Conservation (phyloP, 257 asterid genomes). For the Gynochthodes officinalis region DNA sequence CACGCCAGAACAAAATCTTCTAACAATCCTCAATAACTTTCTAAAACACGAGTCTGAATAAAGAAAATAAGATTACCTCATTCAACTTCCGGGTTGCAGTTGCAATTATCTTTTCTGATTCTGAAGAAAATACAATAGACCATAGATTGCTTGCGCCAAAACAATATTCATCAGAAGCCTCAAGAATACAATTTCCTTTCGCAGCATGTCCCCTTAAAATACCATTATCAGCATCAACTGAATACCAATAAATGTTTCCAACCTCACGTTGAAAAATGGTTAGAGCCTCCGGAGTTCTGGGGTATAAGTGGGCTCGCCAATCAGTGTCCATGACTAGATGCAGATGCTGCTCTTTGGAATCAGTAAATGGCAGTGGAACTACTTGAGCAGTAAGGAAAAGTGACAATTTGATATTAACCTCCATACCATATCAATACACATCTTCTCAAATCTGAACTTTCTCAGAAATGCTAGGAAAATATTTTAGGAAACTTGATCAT, state of each 20-base stretch:
- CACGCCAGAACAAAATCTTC: neutral
- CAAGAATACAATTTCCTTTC: conserved; percentile 48
- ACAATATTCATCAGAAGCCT: conserved; percentile 61
- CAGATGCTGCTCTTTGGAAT: conserved; percentile 79
- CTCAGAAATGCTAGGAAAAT: too few species aligned
- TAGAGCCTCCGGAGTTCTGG: conserved; percentile 85
- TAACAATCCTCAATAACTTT: neutral
- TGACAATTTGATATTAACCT: too few species aligned
- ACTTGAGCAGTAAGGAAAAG: conserved; percentile 63
- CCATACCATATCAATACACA: too few species aligned
- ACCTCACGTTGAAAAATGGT: conserved; percentile 56
- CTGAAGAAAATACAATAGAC: conserved; percentile 85
- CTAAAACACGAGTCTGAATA: conserved; percentile 7
- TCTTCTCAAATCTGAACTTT: too few species aligned
- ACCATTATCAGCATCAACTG: conserved; percentile 60
- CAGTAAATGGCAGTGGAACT: conserved; percentile 80
- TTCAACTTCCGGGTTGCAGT: conserved; percentile 67
- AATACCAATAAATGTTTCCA: conserved; percentile 85
- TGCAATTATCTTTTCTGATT: conserved; percentile 80
- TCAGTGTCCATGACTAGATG: conserved; percentile 73
- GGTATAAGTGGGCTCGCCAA: conserved; percentile 67
- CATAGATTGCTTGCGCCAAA: conserved; percentile 66
- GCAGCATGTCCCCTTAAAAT: conserved; percentile 73
- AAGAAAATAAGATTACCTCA: conserved; percentile 56
- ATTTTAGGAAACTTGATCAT: too few species aligned